A percentile compares a stretch with the other conserved stretches of the same genome.
These are phyloP conservation scores for Lactarius akahatsu DNA, from an alignment of 768 basidiomycete species.

Conservation along the genomic window DNA sequence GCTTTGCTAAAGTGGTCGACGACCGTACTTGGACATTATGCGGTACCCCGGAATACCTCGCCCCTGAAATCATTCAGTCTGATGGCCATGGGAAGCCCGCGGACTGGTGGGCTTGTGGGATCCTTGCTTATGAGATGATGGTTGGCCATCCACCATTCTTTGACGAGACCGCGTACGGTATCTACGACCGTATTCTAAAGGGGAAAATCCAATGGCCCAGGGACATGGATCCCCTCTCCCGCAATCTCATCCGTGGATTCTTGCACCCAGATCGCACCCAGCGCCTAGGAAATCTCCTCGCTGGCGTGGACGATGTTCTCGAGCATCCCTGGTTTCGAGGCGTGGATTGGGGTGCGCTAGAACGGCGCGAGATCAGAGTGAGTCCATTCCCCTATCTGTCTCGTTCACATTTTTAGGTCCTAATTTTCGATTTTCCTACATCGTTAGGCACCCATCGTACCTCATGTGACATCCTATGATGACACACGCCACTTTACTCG, in stretches of 20 bases:
- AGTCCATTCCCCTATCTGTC: slow-evolving; percentile 33
- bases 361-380: slow-evolving; percentile 83
- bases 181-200: slow-evolving; percentile 95
- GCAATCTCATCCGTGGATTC: slow-evolving; percentile 84
- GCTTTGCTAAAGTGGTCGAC: slow-evolving; percentile 96
- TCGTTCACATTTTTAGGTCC: not conserved
- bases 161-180: slow-evolving; percentile 95
- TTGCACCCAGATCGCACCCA: slow-evolving; percentile 90
- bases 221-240: slow-evolving; percentile 85
- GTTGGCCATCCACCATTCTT: slow-evolving; percentile 99
- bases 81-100: slow-evolving; percentile 98
- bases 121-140: slow-evolving; percentile 97
- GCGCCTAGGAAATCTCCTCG: slow-evolving; percentile 89
- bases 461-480: slow-evolving; percentile 73
- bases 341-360: slow-evolving; percentile 88
- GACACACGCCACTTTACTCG: slow-evolving; percentile 87
- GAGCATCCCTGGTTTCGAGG: slow-evolving; percentile 95
- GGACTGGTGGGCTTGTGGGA: slow-evolving; percentile 99
- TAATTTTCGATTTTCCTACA: slow-evolving; percentile 5
- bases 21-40: slow-evolving; percentile 98
- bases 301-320: slow-evolving; percentile 88
- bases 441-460: slow-evolving; percentile 78
- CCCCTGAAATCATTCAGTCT: slow-evolving; percentile 96
- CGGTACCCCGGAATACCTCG: slow-evolving; percentile 94
- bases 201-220: slow-evolving; percentile 90